A percentile compares a stretch with the other conserved stretches of the same genome.
phyloP scores from a whole-genome alignment of 1,139 yeast genomes.

The Petasospora fabianii region DNA sequence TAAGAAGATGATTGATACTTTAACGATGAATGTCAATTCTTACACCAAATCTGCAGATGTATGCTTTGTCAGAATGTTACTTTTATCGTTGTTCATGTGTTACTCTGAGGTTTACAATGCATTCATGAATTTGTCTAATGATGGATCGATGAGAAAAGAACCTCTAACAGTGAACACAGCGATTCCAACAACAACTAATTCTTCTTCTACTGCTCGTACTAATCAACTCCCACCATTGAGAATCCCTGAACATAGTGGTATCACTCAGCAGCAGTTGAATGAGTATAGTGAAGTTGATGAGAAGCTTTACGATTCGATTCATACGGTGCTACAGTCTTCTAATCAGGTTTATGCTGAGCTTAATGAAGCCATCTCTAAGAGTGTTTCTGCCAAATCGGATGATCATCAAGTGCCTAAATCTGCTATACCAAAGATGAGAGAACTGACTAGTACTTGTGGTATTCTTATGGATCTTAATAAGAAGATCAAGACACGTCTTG shows the following conservation, averaged over 20 bases:
- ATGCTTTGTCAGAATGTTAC: slow-evolving; percentile 67
- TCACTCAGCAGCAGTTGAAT: slow-evolving; percentile 31
- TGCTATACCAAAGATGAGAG: slow-evolving; percentile 57
- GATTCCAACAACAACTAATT: slow-evolving; percentile 8
- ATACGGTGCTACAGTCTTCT: slow-evolving; percentile 71
- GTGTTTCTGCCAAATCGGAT: slow-evolving; percentile 50
- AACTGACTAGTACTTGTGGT: slow-evolving; percentile 73
- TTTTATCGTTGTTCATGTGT: slow-evolving; percentile 68
- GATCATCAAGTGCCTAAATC: slow-evolving; percentile 21
- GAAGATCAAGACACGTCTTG: slow-evolving; percentile 55
- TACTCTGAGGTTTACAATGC: slow-evolving; percentile 75
- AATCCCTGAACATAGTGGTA: slow-evolving; percentile 22
- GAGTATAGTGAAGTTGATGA: slow-evolving; percentile 60
- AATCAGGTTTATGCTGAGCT: slow-evolving; percentile 76
- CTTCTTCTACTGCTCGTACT: slow-evolving; percentile 6
- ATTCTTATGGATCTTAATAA: slow-evolving; percentile 79
- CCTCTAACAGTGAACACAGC: slow-evolving; percentile 1
- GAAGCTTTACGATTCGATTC: slow-evolving; percentile 70
- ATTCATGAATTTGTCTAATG: slow-evolving; percentile 51
- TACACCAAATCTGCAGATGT: slow-evolving; percentile 59
- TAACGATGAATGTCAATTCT: slow-evolving; percentile 44
- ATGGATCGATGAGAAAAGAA: slow-evolving; percentile 11
- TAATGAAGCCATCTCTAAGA: slow-evolving; percentile 69
- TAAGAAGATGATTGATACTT: slow-evolving; percentile 45
- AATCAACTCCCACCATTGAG: slow-evolving; percentile 21